These are phyloP conservation scores for Loxodes magnus DNA, from an alignment of 73 alveolate species.

Conservation along the genomic window DNA sequence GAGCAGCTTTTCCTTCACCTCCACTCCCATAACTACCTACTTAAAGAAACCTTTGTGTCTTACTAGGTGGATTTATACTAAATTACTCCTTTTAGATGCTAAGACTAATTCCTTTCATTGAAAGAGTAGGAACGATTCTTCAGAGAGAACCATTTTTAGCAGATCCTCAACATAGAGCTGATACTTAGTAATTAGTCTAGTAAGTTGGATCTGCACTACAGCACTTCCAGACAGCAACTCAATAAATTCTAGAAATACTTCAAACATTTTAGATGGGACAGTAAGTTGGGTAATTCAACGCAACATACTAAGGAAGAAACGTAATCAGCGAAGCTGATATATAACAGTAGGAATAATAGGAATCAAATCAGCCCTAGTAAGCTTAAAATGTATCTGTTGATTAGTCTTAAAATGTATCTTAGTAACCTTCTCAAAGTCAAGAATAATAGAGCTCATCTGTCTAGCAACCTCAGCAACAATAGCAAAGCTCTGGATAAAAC, in stretches of 20 bases:
- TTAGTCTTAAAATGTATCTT: background rate
- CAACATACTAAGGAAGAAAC: background rate
- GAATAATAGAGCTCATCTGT: background rate
- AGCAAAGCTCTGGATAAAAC: too few species aligned
- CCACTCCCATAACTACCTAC: slow-evolving; percentile 6
- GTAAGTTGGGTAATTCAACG: slow-evolving; percentile 4
- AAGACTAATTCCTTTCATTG: slow-evolving; percentile 9
- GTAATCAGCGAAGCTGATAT: background rate
- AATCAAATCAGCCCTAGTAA: background rate
- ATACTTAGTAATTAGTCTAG: background rate
- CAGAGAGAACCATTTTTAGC: slow-evolving; percentile 1
- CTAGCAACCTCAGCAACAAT: too few species aligned
- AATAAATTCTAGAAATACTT: background rate
- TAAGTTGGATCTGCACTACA: slow-evolving; percentile 1
- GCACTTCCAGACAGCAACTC: background rate
- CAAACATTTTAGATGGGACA: slow-evolving; percentile 3
- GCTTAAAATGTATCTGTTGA: too few species aligned
- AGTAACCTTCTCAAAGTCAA: background rate
- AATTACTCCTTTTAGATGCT: slow-evolving; percentile 6
- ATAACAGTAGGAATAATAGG: background rate
- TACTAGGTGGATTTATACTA: slow-evolving; percentile 5
- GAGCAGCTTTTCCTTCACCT: slow-evolving; percentile 11
- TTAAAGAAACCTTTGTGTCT: slow-evolving; percentile 1
- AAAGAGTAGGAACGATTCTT: background rate
- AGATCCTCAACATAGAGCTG: slow-evolving; percentile 8